phyloP scores from a whole-genome alignment of 441 rosid species.

The Pelargonium fulgidum region DNA sequence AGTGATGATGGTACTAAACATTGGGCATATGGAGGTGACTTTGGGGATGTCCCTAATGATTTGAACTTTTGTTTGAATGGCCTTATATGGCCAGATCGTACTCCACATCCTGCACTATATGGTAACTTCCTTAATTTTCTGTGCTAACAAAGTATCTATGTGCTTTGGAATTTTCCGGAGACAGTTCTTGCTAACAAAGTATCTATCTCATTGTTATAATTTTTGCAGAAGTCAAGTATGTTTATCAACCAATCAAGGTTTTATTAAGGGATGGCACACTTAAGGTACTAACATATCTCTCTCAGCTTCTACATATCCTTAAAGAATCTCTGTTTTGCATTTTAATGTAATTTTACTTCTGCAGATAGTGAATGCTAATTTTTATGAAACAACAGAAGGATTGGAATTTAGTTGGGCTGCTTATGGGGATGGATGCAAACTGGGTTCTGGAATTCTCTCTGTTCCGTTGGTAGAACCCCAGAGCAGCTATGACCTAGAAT shows the following conservation, averaged over 20 bases:
- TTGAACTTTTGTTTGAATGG: conserved; percentile 91
- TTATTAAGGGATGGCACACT: conserved; percentile 38
- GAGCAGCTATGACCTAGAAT: conserved; percentile 50
- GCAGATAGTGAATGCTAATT: conserved; percentile 66
- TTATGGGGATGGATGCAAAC: conserved; percentile 62
- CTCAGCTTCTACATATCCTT: conserved; percentile 21
- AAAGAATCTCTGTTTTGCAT: conserved; percentile 18
- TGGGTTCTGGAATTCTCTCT: conserved; percentile 68
- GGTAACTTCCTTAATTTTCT: conserved; percentile 42
- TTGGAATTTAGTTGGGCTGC: conserved; percentile 64
- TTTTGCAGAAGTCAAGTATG: conserved; percentile 76
- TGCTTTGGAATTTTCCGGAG: conserved; percentile 8
- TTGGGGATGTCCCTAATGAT: conserved; percentile 92
- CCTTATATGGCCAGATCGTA: conserved; percentile 88
- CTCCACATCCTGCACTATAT: conserved; percentile 84
- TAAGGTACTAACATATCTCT: conserved; percentile 40
- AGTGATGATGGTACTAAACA: conserved; percentile 54
- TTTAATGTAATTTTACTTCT: conserved; percentile 23
- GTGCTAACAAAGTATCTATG: conserved; percentile 7
- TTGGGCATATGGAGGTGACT: conserved; percentile 99
- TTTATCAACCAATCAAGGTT: conserved; percentile 83
- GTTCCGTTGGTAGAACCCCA: conserved; percentile 63
- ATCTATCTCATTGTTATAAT: conserved; percentile 19
- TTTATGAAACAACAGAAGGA: conserved; percentile 61
- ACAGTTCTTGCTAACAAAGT: conserved; percentile 10